These are phyloP conservation scores for Sugiyamaella pinicola DNA, from an alignment of 1,139 yeast species.

Conservation along the genomic window DNA sequence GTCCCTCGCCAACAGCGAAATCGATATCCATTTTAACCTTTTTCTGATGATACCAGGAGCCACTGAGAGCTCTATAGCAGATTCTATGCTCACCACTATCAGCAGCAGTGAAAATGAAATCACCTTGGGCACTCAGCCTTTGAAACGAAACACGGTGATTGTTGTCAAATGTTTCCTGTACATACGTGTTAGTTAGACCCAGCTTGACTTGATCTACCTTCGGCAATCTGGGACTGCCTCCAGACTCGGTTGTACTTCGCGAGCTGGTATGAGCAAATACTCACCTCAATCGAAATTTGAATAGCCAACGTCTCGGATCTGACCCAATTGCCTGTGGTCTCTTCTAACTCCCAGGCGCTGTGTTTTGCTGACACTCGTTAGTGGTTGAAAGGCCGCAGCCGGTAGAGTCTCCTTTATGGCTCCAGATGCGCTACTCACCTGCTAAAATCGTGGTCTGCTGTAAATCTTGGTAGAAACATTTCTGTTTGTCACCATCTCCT, in stretches of 20 bases:
- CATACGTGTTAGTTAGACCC: conserved; percentile 32
- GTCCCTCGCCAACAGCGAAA: conserved; percentile 56
- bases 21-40: conserved; percentile 53
- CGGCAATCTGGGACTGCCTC: not conserved
- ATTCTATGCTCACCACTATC: conserved; percentile 74
- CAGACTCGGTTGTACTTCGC: conserved; percentile 1
- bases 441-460: conserved; percentile 60
- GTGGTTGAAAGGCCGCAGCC: too few relatives aligned
- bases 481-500: conserved; percentile 56
- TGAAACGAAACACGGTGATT: conserved; percentile 71
- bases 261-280: too few relatives aligned
- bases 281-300: conserved; percentile 53
- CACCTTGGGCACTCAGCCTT: conserved; percentile 59
- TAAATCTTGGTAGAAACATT: conserved; percentile 69
- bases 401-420: too few relatives aligned
- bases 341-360: conserved; percentile 59
- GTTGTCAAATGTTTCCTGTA: conserved; percentile 63
- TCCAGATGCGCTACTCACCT: conserved; percentile 44
- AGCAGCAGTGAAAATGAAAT: conserved; percentile 67
- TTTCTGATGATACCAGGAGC: conserved; percentile 57
- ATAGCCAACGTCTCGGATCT: conserved; percentile 51
- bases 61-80: conserved; percentile 66
- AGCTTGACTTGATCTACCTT: not conserved
- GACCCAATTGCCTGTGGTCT: conserved; percentile 48
- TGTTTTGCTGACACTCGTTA: conserved; percentile 44